phyloP scores from a whole-genome alignment of 2,329 filamentous ascomycete genomes.

The Cordyceps militaris region DNA sequence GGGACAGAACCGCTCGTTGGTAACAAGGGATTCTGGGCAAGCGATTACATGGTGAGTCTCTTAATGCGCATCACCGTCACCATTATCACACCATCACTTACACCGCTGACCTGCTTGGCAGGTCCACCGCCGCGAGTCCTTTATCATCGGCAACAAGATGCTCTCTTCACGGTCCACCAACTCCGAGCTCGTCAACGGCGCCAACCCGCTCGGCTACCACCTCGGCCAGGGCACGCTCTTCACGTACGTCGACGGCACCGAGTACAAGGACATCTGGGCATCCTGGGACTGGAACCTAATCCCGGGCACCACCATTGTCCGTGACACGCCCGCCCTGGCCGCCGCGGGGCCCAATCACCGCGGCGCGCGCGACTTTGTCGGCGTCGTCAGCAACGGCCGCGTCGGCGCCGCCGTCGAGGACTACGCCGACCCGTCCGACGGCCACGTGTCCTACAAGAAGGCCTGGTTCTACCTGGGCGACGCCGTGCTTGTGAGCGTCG shows the following conservation, averaged over 20 bases:
- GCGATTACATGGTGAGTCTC: slow-evolving; percentile 19
- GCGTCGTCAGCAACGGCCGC: slow-evolving; percentile 19
- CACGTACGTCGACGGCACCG: slow-evolving; percentile 19
- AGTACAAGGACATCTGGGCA: slow-evolving; percentile 21
- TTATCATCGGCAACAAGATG: slow-evolving; percentile 18
- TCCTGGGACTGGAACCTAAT: slow-evolving; percentile 21
- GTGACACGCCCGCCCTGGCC: slow-evolving; percentile 14
- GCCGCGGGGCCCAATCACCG: slow-evolving; percentile 5
- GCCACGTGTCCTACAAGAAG: slow-evolving; percentile 18
- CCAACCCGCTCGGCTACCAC: slow-evolving; percentile 19
- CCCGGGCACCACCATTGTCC: slow-evolving; percentile 18
- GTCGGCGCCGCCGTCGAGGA: slow-evolving; percentile 17
- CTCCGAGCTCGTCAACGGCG: slow-evolving; percentile 19
- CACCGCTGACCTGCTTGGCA: neutral
- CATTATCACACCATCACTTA: neutral
- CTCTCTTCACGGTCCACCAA: slow-evolving; percentile 17
- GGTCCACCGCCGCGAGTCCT: slow-evolving; percentile 16
- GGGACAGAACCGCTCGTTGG: slow-evolving; percentile 19
- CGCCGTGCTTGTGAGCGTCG: slow-evolving; percentile 17
- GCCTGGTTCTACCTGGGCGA: slow-evolving; percentile 19
- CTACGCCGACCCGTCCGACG: slow-evolving; percentile 17
- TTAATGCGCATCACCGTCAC: too few relatives aligned
- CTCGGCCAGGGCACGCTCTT: slow-evolving; percentile 21
- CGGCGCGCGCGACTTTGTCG: slow-evolving; percentile 19
- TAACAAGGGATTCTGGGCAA: slow-evolving; percentile 20